Percentiles rank a stretch among this genome's conserved stretches.
These are phyloP conservation scores for Penicillium sp. DNA, from an alignment of 2,329 filamentous ascomycete species.

Conservation along the genomic window DNA sequence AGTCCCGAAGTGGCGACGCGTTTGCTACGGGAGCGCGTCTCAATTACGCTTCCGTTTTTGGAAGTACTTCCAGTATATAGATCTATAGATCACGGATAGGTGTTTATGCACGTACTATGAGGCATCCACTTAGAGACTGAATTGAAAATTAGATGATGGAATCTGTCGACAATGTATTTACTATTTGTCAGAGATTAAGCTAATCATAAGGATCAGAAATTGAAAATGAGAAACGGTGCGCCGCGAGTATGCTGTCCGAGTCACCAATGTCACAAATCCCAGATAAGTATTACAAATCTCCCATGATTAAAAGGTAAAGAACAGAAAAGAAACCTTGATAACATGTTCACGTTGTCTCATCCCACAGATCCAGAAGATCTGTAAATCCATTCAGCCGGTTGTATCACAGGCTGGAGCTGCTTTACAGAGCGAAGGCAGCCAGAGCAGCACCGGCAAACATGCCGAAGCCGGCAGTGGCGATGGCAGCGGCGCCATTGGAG, in stretches of 20 bases:
- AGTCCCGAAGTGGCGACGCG: slow-evolving; percentile 16
- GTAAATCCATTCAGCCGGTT: not conserved
- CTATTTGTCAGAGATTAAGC: slow-evolving; percentile 7
- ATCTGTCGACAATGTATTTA: slow-evolving; percentile 11
- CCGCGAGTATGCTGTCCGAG: slow-evolving; percentile 11
- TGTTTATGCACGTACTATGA: not conserved
- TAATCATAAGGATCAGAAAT: slow-evolving; percentile 7
- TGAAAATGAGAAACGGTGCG: slow-evolving; percentile 8
- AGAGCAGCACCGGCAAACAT: slow-evolving; percentile 42
- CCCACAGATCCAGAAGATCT: slow-evolving; percentile 1
- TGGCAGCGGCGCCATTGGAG: slow-evolving; percentile 30
- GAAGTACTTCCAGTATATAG: not conserved
- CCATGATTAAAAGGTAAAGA: slow-evolving; percentile 9
- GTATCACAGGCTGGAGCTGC: not conserved
- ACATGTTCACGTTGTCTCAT: slow-evolving; percentile 20
- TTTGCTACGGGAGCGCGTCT: slow-evolving; percentile 17
- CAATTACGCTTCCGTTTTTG: slow-evolving; percentile 19
- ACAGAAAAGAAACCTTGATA: slow-evolving; percentile 10
- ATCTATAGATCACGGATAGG: not conserved
- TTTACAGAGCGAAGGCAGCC: slow-evolving; percentile 40
- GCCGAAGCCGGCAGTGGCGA: slow-evolving; percentile 37
- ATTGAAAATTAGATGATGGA: not conserved
- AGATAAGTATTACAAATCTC: slow-evolving; percentile 13
- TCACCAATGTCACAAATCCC: slow-evolving; percentile 5
- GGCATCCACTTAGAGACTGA: not conserved